phyloP scores from a whole-genome alignment of 176 grass and related monocot genomes.

The Musa itinerans region DNA sequence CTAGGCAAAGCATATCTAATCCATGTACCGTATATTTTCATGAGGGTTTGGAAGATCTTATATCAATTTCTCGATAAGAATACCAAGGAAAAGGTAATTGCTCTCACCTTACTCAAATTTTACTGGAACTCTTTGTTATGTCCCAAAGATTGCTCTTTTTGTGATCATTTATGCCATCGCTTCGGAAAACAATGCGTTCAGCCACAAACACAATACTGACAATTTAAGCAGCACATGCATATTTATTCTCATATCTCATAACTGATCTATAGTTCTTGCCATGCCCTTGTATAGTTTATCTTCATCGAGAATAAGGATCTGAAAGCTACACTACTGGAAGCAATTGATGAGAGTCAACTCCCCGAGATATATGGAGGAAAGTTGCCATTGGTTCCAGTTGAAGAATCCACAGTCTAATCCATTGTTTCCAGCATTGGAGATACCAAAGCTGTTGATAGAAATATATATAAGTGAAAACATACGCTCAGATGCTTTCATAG shows the following conservation, averaged over 20 bases:
- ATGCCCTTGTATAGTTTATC: conserved; percentile 22
- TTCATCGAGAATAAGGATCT: conserved; percentile 36
- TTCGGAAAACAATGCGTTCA: too few relatives aligned
- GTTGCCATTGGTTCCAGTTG: conserved; percentile 10
- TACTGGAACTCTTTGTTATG: too few relatives aligned
- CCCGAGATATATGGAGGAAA: conserved; percentile 40
- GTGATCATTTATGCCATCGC: too few relatives aligned
- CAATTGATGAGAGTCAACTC: conserved; percentile 36
- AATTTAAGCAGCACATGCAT: too few relatives aligned
- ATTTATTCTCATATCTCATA: too few relatives aligned
- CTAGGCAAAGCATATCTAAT: conserved; percentile 29
- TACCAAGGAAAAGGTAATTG: conserved; percentile 30
- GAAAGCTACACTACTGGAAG: conserved; percentile 22
- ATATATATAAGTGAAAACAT: too few relatives aligned
- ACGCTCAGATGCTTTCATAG: too few relatives aligned
- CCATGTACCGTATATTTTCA: conserved; percentile 31
- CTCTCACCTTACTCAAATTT: neutral
- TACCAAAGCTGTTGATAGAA: too few relatives aligned
- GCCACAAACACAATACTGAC: too few relatives aligned
- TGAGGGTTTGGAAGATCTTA: conserved; percentile 37
- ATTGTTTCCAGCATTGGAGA: neutral
- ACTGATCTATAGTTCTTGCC: neutral
- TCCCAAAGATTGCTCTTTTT: too few relatives aligned
- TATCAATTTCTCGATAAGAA: conserved; percentile 31
- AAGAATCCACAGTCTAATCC: neutral